These are phyloP conservation scores for Metarhizium guizhouense DNA, from an alignment of 2,329 filamentous ascomycete genomes.

Conservation along the genomic window DNA sequence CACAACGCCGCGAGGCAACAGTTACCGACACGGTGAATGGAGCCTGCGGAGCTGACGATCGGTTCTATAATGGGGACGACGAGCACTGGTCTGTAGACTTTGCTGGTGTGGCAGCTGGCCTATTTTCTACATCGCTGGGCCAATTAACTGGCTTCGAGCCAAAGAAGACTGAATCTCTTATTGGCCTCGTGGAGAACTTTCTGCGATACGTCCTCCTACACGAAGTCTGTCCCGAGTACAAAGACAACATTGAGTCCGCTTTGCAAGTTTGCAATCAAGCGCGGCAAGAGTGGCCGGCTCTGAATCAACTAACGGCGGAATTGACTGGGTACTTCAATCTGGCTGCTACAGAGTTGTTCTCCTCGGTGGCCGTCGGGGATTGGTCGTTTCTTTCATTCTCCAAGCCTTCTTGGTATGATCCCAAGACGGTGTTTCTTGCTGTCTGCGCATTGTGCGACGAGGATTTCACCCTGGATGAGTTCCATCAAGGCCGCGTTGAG, in stretches of 20 bases:
- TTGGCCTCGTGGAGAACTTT: slow-evolving; percentile 72
- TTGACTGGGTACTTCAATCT: slow-evolving; percentile 75
- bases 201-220: slow-evolving; percentile 81
- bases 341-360: slow-evolving; percentile 63
- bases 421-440: slow-evolving; percentile 33
- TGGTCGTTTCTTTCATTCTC: slow-evolving; percentile 19
- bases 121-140: slow-evolving; percentile 55
- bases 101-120: slow-evolving; percentile 65
- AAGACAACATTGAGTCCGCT: slow-evolving; percentile 56
- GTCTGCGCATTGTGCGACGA: slow-evolving; percentile 31
- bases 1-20: slow-evolving; percentile 53
- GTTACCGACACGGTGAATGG: slow-evolving; percentile 52
- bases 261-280: slow-evolving; percentile 58
- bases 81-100: slow-evolving; percentile 76
- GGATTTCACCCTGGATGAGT: slow-evolving; percentile 20
- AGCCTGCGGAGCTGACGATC: slow-evolving; percentile 29
- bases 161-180: slow-evolving; percentile 44
- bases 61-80: slow-evolving; percentile 41
- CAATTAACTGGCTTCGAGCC: slow-evolving; percentile 47
- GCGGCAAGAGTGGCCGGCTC: slow-evolving; percentile 54
- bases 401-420: slow-evolving; percentile 30
- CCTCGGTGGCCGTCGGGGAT: slow-evolving; percentile 21
- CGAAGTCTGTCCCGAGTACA: slow-evolving; percentile 77
- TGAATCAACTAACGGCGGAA: slow-evolving; percentile 37
- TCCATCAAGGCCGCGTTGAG: slow-evolving; percentile 13